Conservation (phyloP, 768 basidiomycete genomes). For the Kwoniella pini region DNA sequence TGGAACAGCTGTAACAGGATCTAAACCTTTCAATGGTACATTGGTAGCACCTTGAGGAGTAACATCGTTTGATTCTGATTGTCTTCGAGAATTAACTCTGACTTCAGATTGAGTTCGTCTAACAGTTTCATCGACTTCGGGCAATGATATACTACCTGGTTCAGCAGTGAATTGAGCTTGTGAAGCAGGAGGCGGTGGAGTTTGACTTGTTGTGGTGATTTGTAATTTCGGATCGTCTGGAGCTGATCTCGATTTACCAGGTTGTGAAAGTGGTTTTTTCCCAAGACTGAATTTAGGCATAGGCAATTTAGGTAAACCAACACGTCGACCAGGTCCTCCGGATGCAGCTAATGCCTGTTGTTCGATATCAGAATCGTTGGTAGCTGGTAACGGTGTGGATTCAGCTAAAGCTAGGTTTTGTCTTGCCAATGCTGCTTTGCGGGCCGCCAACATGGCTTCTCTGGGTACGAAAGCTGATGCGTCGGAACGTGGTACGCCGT, state of each 20-base stretch:
- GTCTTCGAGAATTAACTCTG: background rate
- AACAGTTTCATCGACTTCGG: background rate
- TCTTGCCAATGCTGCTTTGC: constrained; percentile 34
- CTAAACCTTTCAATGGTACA: constrained; percentile 10
- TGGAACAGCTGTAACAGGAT: constrained; percentile 25
- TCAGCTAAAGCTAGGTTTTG: constrained; percentile 25
- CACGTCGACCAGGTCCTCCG: background rate
- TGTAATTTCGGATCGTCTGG: constrained; percentile 1
- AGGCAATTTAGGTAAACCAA: constrained; percentile 18
- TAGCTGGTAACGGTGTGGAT: constrained; percentile 25
- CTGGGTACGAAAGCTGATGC: constrained; percentile 57
- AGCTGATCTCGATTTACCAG: constrained; percentile 19
- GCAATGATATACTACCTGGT: background rate
- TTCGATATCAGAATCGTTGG: constrained; percentile 29
- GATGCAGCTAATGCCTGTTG: constrained; percentile 1
- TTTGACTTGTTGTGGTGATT: background rate
- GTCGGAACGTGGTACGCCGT: constrained; percentile 59
- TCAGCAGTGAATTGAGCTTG: background rate
- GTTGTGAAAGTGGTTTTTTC: constrained; percentile 26
- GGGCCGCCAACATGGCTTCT: constrained; percentile 40
- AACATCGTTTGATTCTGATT: background rate
- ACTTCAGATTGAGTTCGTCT: constrained; percentile 14
- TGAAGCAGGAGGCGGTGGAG: background rate
- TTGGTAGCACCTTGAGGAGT: background rate
- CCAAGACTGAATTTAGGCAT: constrained; percentile 25